phyloP scores from a whole-genome alignment of 495 filamentous ascomycete species.

The Trichoderma asperelloides region DNA sequence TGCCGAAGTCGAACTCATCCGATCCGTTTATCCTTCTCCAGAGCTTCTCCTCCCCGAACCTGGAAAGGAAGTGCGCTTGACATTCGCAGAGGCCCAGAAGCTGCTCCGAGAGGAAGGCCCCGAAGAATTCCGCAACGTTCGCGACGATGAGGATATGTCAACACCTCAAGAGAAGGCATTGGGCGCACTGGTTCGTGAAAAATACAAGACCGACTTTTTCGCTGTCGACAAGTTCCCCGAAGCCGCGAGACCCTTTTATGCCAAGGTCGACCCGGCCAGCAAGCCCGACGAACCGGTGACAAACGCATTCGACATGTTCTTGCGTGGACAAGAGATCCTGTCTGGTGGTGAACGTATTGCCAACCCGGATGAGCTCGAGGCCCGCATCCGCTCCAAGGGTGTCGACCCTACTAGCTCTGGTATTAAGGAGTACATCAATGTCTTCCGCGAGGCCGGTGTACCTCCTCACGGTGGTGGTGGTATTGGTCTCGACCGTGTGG shows the following conservation, averaged over 20 bases:
- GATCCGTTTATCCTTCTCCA: slow-evolving; percentile 50
- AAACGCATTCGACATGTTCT: slow-evolving; percentile 87
- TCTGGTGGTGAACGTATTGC: slow-evolving; percentile 83
- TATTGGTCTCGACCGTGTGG: slow-evolving; percentile 79
- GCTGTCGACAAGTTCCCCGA: slow-evolving; percentile 88
- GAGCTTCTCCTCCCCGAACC: slow-evolving; percentile 43
- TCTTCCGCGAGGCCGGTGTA: slow-evolving; percentile 65
- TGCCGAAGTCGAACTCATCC: slow-evolving; percentile 61
- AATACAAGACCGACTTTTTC: slow-evolving; percentile 87
- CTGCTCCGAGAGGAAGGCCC: slow-evolving; percentile 75
- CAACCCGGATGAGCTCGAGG: slow-evolving; percentile 57
- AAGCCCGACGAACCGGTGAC: slow-evolving; percentile 37
- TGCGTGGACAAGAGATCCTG: slow-evolving; percentile 87
- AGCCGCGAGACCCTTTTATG: slow-evolving; percentile 79
- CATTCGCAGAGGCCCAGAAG: slow-evolving; percentile 76
- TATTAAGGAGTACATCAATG: slow-evolving; percentile 75
- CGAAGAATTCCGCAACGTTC: slow-evolving; percentile 55
- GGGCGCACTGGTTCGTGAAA: slow-evolving; percentile 73
- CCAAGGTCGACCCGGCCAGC: slow-evolving; percentile 64
- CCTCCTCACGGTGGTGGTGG: slow-evolving; percentile 80
- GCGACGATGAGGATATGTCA: slow-evolving; percentile 69
- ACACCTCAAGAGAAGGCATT: slow-evolving; percentile 85
- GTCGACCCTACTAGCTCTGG: slow-evolving; percentile 64
- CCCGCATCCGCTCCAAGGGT: slow-evolving; percentile 61
- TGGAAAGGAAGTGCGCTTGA: slow-evolving; percentile 72